Evolutionary conservation across 75 land plant species (phyloP).

Genomic region (Cryptomeria japonica): DNA sequence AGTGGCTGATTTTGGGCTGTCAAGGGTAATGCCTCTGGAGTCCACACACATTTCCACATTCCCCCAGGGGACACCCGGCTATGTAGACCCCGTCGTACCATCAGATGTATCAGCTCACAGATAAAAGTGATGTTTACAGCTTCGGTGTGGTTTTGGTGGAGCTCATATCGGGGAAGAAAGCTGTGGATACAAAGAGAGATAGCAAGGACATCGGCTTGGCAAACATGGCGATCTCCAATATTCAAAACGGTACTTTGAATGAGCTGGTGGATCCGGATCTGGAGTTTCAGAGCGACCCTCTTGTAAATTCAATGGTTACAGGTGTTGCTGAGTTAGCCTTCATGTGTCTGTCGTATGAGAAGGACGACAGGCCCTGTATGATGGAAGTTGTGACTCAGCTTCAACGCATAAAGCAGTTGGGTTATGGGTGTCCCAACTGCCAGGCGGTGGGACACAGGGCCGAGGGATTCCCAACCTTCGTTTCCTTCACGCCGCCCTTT

Average conservation of each 20-base stretch:
- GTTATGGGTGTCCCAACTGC: neutral
- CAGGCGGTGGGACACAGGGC: neutral
- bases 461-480: neutral
- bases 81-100: constrained; percentile 29
- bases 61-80: constrained; percentile 36
- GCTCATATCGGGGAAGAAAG: constrained; percentile 23
- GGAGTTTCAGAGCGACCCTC: neutral
- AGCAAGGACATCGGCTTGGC: constrained; percentile 14
- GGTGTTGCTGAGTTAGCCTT: neutral
- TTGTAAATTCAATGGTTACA: neutral
- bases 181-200: constrained; percentile 12
- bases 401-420: neutral
- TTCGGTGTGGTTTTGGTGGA: constrained; percentile 39
- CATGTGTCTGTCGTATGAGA: neutral
- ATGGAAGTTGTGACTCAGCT: constrained; percentile 2
- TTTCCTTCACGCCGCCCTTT: neutral
- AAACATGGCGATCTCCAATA: constrained; percentile 3
- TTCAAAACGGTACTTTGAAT: neutral
- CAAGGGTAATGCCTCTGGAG: neutral
- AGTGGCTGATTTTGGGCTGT: constrained; percentile 36
- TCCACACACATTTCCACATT: constrained; percentile 26
- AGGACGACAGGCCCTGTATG: constrained; percentile 8
- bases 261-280: constrained; percentile 13
- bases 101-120: constrained; percentile 25
- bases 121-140: constrained; percentile 36